A percentile compares a stretch with the other conserved stretches of the same genome.
Conservation (phyloP, 2,329 filamentous ascomycete species). For the Aspergillus sergii region DNA sequence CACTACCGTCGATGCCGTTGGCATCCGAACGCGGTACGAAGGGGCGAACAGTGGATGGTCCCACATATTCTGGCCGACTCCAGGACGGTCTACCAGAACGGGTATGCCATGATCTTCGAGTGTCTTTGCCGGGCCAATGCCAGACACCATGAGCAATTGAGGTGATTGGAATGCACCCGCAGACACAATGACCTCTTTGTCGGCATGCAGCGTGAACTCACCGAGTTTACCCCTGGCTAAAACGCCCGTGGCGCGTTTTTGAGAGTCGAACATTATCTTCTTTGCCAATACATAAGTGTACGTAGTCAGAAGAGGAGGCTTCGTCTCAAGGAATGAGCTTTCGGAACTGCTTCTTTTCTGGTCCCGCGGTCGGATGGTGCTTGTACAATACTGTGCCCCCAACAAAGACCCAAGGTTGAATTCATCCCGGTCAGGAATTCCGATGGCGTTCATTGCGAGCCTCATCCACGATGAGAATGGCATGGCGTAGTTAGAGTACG, state of each 20-base stretch:
- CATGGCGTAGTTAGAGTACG: slow-evolving; percentile 39
- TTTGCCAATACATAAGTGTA: slow-evolving; percentile 46
- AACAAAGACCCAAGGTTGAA: slow-evolving; percentile 44
- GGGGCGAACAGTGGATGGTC: slow-evolving; percentile 43
- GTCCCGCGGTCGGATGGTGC: slow-evolving; percentile 52
- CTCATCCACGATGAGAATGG: slow-evolving; percentile 37
- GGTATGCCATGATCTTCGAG: slow-evolving; percentile 18
- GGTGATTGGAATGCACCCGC: slow-evolving; percentile 56
- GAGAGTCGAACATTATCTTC: slow-evolving; percentile 53
- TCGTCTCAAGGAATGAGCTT: slow-evolving; percentile 34
- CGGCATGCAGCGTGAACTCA: slow-evolving; percentile 50
- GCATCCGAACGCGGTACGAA: slow-evolving; percentile 35
- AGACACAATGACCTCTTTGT: slow-evolving; percentile 50
- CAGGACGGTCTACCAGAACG: slow-evolving; percentile 17
- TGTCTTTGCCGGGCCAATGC: slow-evolving; percentile 43
- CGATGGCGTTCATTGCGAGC: slow-evolving; percentile 39
- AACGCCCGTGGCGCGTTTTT: slow-evolving; percentile 46
- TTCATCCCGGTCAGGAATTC: slow-evolving; percentile 35
- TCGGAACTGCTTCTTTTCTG: slow-evolving; percentile 52
- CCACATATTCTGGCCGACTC: slow-evolving; percentile 43
- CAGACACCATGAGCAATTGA: slow-evolving; percentile 53
- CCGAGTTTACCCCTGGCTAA: slow-evolving; percentile 41
- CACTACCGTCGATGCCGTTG: slow-evolving; percentile 26
- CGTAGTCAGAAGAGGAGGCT: slow-evolving; percentile 36
- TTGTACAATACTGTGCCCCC: slow-evolving; percentile 38